phyloP scores from a whole-genome alignment of 1,284 basidiomycete species.

The Papiliotrema laurentii region DNA sequence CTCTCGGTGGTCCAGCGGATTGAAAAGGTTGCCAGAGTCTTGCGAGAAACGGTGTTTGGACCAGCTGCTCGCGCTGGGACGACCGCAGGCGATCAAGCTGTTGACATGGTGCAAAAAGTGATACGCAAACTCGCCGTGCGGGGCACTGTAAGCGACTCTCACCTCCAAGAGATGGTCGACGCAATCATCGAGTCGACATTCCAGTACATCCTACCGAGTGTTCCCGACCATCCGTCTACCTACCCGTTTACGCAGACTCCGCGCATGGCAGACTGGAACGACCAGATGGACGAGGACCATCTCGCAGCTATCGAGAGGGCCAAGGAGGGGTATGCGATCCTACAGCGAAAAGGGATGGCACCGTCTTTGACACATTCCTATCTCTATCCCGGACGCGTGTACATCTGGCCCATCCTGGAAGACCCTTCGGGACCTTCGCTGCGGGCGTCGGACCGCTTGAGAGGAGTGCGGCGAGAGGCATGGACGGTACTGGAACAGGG shows the following conservation, averaged over 20 bases:
- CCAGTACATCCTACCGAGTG: constrained; percentile 41
- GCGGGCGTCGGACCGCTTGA: constrained; percentile 13
- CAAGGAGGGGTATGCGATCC: not conserved
- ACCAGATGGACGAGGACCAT: constrained; percentile 12
- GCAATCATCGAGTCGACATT: constrained; percentile 44
- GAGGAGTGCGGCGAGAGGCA: constrained; percentile 23
- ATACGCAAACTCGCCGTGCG: constrained; percentile 32
- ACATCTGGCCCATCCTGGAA: constrained; percentile 31
- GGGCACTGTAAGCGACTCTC: constrained; percentile 24
- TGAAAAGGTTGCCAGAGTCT: constrained; percentile 41
- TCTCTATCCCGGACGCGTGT: constrained; percentile 35
- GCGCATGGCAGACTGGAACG: no score
- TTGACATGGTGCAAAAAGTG: constrained; percentile 36
- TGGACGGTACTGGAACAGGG: constrained; percentile 44
- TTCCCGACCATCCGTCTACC: constrained; percentile 25
- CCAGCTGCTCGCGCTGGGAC: constrained; percentile 2
- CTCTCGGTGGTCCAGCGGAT: constrained; percentile 29
- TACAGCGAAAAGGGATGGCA: not conserved
- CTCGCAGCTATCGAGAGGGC: not conserved
- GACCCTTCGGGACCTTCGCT: constrained; percentile 26
- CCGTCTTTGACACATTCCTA: constrained; percentile 23
- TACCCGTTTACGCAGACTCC: constrained; percentile 48
- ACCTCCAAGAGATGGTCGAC: constrained; percentile 26
- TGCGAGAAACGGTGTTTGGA: constrained; percentile 30
- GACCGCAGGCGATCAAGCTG: constrained; percentile 37